Evolutionary conservation across 2,329 filamentous ascomycete species (phyloP).

Genomic region (Coniosporium tulheliwenetii): DNA sequence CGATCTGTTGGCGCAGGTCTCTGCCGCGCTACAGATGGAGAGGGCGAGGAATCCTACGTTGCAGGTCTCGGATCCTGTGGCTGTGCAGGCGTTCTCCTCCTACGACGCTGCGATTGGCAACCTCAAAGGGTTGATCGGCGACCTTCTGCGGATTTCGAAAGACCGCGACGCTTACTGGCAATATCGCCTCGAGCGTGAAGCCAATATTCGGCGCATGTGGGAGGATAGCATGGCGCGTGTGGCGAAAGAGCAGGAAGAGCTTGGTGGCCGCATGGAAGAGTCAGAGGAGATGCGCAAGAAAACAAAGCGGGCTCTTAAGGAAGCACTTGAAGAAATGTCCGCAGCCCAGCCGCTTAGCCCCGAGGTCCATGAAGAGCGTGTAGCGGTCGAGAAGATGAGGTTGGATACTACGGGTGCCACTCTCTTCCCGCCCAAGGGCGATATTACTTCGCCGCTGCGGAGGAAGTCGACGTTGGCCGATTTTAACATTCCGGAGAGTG

Average conservation of each 20-base stretch:
- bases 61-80: constrained; percentile 59
- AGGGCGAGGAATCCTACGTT: constrained; percentile 52
- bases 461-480: constrained; percentile 54
- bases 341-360: constrained; percentile 5
- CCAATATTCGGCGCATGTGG: constrained; percentile 88
- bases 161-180: constrained; percentile 97
- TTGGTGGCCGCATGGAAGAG: constrained; percentile 76
- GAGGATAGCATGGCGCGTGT: constrained; percentile 98
- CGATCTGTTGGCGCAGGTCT: constrained; percentile 76
- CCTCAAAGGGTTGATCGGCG: constrained; percentile 67
- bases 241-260: constrained; percentile 82
- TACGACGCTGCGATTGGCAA: constrained; percentile 86
- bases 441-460: constrained; percentile 17
- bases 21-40: constrained; percentile 63
- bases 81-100: constrained; percentile 62
- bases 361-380: constrained; percentile 8
- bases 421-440: neutral
- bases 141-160: constrained; percentile 79
- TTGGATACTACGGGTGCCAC: constrained; percentile 5
- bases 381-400: constrained; percentile 20
- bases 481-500: constrained; percentile 51
- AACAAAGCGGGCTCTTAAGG: constrained; percentile 77
- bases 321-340: constrained; percentile 40
- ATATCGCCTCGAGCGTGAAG: constrained; percentile 80
- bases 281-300: constrained; percentile 79